Evolutionary conservation across 108 stramenopile genomes (phyloP).

Genomic region (Tribonema minus): DNA sequence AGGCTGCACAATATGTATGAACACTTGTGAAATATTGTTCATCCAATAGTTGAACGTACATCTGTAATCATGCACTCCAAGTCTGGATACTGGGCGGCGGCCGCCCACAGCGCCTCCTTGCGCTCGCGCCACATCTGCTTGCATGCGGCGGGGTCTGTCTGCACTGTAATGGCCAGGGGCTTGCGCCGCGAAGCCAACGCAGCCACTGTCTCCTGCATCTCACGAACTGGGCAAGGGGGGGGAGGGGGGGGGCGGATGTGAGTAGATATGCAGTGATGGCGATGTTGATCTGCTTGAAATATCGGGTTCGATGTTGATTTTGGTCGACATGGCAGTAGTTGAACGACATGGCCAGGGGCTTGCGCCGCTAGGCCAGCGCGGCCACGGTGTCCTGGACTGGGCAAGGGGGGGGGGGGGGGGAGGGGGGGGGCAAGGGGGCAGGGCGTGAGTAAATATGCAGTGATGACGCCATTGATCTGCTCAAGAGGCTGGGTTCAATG

Average conservation of each 20-base stretch:
- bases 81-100: constrained; percentile 43
- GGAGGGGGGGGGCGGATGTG: too few species aligned
- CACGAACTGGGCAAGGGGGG: background rate
- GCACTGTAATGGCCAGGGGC: background rate
- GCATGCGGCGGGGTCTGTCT: background rate
- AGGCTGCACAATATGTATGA: too few species aligned
- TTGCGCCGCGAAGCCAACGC: background rate
- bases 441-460: too few species aligned
- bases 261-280: too few species aligned
- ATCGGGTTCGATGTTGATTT: too few species aligned
- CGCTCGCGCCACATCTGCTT: constrained; percentile 45
- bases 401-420: background rate
- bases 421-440: too few species aligned
- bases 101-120: constrained; percentile 51
- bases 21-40: too few species aligned
- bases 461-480: too few species aligned
- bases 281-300: too few species aligned
- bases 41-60: constrained; percentile 28
- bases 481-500: too few species aligned
- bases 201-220: background rate
- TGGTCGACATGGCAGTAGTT: too few species aligned
- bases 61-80: constrained; percentile 50
- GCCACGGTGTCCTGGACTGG: background rate
- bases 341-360: background rate
- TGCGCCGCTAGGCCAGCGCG: background rate